A percentile compares a stretch with the other conserved stretches of the same genome.
Evolutionary conservation across 2,329 filamentous ascomycete genomes (phyloP).

Genomic region (Bipolaris victoriae): DNA sequence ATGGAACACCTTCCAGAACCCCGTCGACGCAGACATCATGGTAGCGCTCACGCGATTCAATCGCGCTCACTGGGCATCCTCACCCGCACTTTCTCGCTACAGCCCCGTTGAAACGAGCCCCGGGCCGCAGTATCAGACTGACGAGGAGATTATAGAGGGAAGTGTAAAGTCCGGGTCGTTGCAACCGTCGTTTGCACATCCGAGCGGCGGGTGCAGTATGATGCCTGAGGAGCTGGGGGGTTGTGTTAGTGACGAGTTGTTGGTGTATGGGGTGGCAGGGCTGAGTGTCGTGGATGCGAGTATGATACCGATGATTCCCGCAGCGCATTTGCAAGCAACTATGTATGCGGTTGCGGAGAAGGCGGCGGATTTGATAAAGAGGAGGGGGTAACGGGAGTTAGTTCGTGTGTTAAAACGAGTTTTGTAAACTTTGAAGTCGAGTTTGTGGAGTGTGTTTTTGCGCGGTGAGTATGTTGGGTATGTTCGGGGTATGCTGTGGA

Average conservation of each 20-base stretch:
- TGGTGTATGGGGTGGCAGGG: slow-evolving; percentile 27
- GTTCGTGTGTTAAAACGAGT: background rate
- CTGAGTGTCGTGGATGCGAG: slow-evolving; percentile 37
- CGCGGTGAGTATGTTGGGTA: too few species aligned
- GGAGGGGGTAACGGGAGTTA: background rate
- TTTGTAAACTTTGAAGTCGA: too few species aligned
- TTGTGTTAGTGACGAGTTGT: slow-evolving; percentile 19
- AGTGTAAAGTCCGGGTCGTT: slow-evolving; percentile 6
- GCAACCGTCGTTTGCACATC: slow-evolving; percentile 24
- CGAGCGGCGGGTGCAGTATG: slow-evolving; percentile 26
- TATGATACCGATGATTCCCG: slow-evolving; percentile 26
- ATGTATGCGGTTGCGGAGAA: slow-evolving; percentile 12
- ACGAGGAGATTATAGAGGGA: slow-evolving; percentile 20
- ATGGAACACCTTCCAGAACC: slow-evolving; percentile 42
- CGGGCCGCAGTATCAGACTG: slow-evolving; percentile 20
- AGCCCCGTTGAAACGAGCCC: slow-evolving; percentile 39
- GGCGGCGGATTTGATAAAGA: slow-evolving; percentile 7
- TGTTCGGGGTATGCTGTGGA: too few species aligned
- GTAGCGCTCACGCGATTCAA: slow-evolving; percentile 41
- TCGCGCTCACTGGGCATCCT: slow-evolving; percentile 37
- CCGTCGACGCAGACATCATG: slow-evolving; percentile 43
- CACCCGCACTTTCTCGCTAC: slow-evolving; percentile 30
- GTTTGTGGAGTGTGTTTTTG: background rate
- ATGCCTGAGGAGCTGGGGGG: slow-evolving; percentile 29
- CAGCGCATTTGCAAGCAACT: slow-evolving; percentile 30